Evolutionary conservation across 352 stramenopile genomes (phyloP), one percentile per base, ranked within the genome.

Genomic region (Globisporangium paddicum): DNA sequence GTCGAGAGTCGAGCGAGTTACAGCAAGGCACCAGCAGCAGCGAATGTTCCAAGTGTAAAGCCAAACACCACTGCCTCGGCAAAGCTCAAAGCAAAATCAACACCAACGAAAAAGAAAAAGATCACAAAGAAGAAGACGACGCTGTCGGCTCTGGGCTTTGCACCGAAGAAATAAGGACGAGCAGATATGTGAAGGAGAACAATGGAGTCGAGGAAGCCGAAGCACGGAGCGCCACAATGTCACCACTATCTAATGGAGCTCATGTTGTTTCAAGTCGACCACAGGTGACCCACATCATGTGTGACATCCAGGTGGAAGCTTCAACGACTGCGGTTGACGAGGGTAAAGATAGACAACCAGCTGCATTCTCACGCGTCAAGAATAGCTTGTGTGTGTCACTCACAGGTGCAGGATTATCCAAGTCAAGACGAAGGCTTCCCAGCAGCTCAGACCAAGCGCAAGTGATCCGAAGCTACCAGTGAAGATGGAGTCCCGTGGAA

Each of bases 401-500:
- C 14, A 35, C 41, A 47, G 16, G 3, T 8, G 6, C 19, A 28
- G 8, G 21, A 32, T 4, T 49, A 13, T 2, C 44, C 16, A 26
- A 32, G n/a, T n/a, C 23, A 32, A 26, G 23, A 30, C 5, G 16
- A 49, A 16, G 10, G 9, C 3, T 14, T 16, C 10, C 14, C 5
- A 35, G 38, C 38, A 40, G 41, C 35, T 19, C 3, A 30, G 14
- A 14, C 35, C 28, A 26, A n/a, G n/a, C 4, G 47, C 48, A 41
- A 21, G 8, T 3, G 18, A 21, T 26, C 41, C 9, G 13, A 19
- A 16, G 25, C 18, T 40, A 9, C 6, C 46, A 26, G 2, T 11
- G 32, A 25, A 16, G 42, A 63, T 90, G 78, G 77, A 89, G 58
- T 66, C 73, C 45, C 69, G 81, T 44, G 63, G 64, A 21, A 85